Evolutionary conservation across 1,139 yeast species (phyloP), one percentile per base, ranked within the genome.

Genomic region (Yamadazyma conglobata): DNA sequence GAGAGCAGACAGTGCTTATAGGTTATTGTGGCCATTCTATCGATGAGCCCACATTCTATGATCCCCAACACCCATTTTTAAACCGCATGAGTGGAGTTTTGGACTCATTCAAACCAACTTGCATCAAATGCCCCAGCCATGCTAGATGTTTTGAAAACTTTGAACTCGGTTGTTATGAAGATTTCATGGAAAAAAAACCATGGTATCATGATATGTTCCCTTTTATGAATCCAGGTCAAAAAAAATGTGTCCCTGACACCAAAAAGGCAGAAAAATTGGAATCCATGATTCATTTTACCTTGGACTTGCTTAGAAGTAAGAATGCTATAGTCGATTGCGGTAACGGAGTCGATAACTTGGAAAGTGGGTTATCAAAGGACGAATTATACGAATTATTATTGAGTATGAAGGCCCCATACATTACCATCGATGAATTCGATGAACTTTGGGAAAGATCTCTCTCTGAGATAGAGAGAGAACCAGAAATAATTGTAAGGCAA

Each of bases 401-500:
- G 35, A 68, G 73, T 8, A 62, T 75, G 71, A 66, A 77, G 55
- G 73, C 78, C 3, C 69, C 80, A 8, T 68, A 74, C 40, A 70
- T 85, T 23, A 65, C 77, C n/a, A 72, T 65, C 30, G 80, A 77
- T 27, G 94, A 86, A 43, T 89, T 88, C 58, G 81, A 84, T 43
- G 86, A 80, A 36, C 68, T 87, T 39, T 89, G 96, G 96, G 52
- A 54, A 18, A 71, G 77, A 44, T 84, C 86, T 7, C 50, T 80
- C 7, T 58, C 66, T 27, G 84, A 79, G 44, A 67, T 89, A 45
- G 76, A 77, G 44, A 68, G 72, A 36, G 86, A 83, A 58, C 81
- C 85, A 27, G 93, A 85, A 50, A 74, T 84, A 55, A 78, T 76
- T 65, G 88, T 83, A 81, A 82, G 91, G 88, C 48, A 44, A 75